Percentiles rank a stretch among this genome's conserved stretches.
phyloP scores from a whole-genome alignment of 768 basidiomycete genomes.

The Auriscalpium orientale region DNA sequence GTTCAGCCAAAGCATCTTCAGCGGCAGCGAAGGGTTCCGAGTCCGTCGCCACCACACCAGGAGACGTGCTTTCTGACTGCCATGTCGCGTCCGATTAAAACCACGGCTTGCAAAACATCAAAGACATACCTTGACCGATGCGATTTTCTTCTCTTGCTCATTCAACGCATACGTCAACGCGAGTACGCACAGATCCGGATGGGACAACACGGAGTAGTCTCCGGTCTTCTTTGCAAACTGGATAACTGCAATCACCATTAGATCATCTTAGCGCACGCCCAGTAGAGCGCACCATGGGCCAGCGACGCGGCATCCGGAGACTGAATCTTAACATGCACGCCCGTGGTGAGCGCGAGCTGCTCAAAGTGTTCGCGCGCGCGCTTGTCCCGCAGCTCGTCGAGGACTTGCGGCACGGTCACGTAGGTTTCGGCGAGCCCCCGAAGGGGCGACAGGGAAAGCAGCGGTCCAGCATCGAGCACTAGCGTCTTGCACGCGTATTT shows the following conservation, averaged over 20 bases:
- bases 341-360: slow-evolving; percentile 63
- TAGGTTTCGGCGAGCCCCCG: slow-evolving; percentile 84
- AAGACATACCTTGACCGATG: slow-evolving; percentile 18
- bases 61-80: not conserved
- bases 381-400: slow-evolving; percentile 84
- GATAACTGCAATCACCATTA: slow-evolving; percentile 48
- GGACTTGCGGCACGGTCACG: slow-evolving; percentile 83
- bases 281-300: slow-evolving; percentile 40
- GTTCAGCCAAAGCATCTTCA: not conserved
- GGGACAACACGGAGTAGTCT: slow-evolving; percentile 87
- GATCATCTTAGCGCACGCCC: too few species aligned
- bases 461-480: slow-evolving; percentile 89
- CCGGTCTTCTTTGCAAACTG: slow-evolving; percentile 93
- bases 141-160: slow-evolving; percentile 35
- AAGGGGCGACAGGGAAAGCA: slow-evolving; percentile 83
- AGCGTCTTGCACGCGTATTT: slow-evolving; percentile 61
- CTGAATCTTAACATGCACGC: slow-evolving; percentile 65
- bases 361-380: slow-evolving; percentile 84
- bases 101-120: not conserved
- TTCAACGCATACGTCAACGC: slow-evolving; percentile 82
- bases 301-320: slow-evolving; percentile 66
- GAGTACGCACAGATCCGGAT: slow-evolving; percentile 84
- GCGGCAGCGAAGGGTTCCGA: not conserved
- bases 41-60: not conserved
- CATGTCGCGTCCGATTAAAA: not conserved